Evolutionary conservation across 306 rosid genomes (phyloP), one percentile per base, ranked within the genome.

Genomic region (Sindora glabra): DNA sequence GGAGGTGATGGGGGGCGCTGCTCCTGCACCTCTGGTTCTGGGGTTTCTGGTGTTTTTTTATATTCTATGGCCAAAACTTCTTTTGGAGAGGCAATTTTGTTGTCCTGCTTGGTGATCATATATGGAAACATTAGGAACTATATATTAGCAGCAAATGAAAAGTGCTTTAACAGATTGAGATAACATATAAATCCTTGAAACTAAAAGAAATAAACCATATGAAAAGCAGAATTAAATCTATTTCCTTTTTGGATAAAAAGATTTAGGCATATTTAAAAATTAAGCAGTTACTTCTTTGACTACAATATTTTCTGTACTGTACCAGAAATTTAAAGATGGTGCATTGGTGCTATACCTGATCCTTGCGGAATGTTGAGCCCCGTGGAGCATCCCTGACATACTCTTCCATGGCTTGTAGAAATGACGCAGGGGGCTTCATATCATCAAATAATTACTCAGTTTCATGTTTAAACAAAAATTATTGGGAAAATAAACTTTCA

Each of bases 331-430:
- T 22, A 23, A 36, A 19, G 11, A 18, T 13, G 34, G 30, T 44
- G 3, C 41, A 12, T 14, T 1, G 2, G 7, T 41, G 41, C 37
- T 58, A 48, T 75, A 94, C 99, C 95, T 82, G 95, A 74, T 87
- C 90, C 79, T 86, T 94, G 48, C 90, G 94, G 65, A 76, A 75
- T 45, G 74, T 73, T 45, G 77, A 73, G 58, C 67, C 77, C 70
- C 80, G 77, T 21, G 99, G 97, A 71, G 95, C 99, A 34, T 89
- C 97, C 82, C 61, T 82, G 63, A 89, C 89, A 26, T 94, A 94
- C 70, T 94, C 99, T 75, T 94, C 97, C 99, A 94, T 94, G 74
- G 99, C 81, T 86, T 89, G 99, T 67, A 94, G 78, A 79, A 94
- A 94, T 29, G 99, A 94, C 19, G 87, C 77, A 22, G 97, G 99